Evolutionary conservation across 192 early-diverging fungal genomes (phyloP), one percentile per base, ranked within the genome.

Genomic region (Podila verticillata): DNA sequence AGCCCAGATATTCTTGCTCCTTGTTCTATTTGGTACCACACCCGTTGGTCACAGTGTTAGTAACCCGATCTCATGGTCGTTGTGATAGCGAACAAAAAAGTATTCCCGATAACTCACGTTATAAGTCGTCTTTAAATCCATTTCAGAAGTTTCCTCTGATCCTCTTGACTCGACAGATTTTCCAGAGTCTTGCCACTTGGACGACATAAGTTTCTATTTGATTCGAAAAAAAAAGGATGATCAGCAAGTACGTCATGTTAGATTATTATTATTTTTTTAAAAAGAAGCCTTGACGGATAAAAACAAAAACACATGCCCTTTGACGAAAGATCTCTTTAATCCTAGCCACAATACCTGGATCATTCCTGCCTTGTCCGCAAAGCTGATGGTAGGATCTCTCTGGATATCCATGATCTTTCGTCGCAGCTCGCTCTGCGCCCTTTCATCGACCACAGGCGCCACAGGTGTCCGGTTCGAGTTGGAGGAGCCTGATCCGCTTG

Each of bases 351-450:
- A 39, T 82, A 92, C 92, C 87, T 94, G 93, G n/a, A 95, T 92
- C 63, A 82, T 81, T 68, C 82, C 84, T 15, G 92, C 90, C 67
- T 95, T 95, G 48, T 91, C 88, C n/a, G 74, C 75, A 39, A 86
- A 70, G 28, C 75, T 44, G 13, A 93, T 70, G 15, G 62, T 22
- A 15, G 69, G 60, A 67, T 94, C 84, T 29, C 63, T 32, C 67
- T 92, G 93, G 60, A 94, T 94, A 4, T 73, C 82, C 44, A 91
- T 81, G 63, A 95, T 95, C 66, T 86, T 90, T 57, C 84, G 86
- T 56, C 93, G 70, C 68, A 95, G 51, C 31, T 89, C 68, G 22
- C 49, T 72, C 36, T 83, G 82, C 32, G 57, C 57, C 17, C 70
- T 66, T 44, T 79, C 75, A 22, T 79, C 75, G 9, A 79, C 65